Evolutionary conservation across 805 yeast genomes (phyloP).

Genomic region (Scheffersomyces amazonensis): DNA sequence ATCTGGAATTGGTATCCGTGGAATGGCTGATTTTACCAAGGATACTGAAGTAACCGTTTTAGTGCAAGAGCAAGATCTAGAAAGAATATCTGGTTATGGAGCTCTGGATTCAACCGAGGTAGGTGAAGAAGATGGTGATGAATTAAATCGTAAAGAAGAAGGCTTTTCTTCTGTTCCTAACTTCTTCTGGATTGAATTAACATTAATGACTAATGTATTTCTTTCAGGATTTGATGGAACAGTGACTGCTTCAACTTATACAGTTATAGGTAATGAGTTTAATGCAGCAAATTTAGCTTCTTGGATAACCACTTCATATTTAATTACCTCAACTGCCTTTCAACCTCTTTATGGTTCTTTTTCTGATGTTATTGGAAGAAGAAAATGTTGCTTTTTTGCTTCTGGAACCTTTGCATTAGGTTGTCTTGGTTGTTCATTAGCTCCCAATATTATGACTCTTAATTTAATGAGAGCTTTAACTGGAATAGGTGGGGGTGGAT

Average conservation of each 20-base stretch:
- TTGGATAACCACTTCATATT: slow-evolving; percentile 42
- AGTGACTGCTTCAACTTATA: slow-evolving; percentile 47
- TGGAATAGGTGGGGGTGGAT: slow-evolving; percentile 43
- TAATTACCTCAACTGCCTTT: slow-evolving; percentile 38
- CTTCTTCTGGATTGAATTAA: slow-evolving; percentile 28
- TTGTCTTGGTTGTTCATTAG: slow-evolving; percentile 33
- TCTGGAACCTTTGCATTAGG: slow-evolving; percentile 29
- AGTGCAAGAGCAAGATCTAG: background rate
- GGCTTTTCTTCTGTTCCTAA: slow-evolving; percentile 11
- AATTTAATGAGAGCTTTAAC: slow-evolving; percentile 34
- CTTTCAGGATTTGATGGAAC: slow-evolving; percentile 48
- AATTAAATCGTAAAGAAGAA: background rate
- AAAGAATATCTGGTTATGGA: background rate
- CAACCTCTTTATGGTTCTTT: slow-evolving; percentile 42
- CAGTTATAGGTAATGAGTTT: slow-evolving; percentile 43
- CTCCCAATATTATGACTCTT: slow-evolving; percentile 22
- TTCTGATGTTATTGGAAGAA: slow-evolving; percentile 36
- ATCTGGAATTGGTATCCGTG: no score
- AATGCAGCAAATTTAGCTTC: slow-evolving; percentile 33
- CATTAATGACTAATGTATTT: slow-evolving; percentile 36
- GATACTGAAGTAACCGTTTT: background rate
- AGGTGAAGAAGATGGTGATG: background rate
- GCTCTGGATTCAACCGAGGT: background rate
- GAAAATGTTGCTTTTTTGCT: slow-evolving; percentile 32
- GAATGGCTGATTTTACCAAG: background rate